phyloP scores from a whole-genome alignment of 2,329 filamentous ascomycete genomes.

The Cadophora gregata region DNA sequence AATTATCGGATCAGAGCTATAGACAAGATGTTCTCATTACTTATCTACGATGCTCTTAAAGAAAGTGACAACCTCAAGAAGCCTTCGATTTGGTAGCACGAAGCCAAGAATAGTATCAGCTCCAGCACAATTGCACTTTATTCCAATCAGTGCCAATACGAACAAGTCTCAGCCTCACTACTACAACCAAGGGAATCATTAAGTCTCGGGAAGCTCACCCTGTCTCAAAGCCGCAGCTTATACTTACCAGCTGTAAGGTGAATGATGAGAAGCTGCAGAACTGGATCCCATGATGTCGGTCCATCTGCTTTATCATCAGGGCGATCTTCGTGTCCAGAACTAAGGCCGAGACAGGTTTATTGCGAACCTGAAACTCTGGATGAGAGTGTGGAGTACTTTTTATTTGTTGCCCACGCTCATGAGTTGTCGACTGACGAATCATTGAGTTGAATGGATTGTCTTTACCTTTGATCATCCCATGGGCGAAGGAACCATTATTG shows the following conservation, averaged over 20 bases:
- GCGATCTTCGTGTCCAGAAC: constrained; percentile 5
- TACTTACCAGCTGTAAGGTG: neutral
- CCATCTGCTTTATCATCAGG: neutral
- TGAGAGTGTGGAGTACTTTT: neutral
- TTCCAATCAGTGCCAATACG: neutral
- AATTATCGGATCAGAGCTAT: neutral
- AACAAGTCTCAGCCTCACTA: neutral
- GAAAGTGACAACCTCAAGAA: neutral
- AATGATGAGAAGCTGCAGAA: neutral
- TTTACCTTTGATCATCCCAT: neutral
- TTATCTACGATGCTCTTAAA: neutral
- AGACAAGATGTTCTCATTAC: neutral
- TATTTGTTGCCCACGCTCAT: neutral
- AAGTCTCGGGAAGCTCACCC: neutral
- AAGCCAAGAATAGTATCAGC: neutral
- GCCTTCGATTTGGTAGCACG: neutral
- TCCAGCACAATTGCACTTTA: neutral
- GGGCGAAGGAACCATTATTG: neutral
- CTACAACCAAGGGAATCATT: neutral
- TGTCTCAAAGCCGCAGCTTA: constrained; percentile 2
- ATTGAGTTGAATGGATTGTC: neutral
- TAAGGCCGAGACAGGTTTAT: constrained; percentile 6
- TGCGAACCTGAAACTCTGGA: neutral
- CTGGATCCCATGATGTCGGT: neutral
- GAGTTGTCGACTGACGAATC: neutral